Evolutionary conservation across 305 asterid genomes (phyloP).

Genomic region (Andrographis paniculata): DNA sequence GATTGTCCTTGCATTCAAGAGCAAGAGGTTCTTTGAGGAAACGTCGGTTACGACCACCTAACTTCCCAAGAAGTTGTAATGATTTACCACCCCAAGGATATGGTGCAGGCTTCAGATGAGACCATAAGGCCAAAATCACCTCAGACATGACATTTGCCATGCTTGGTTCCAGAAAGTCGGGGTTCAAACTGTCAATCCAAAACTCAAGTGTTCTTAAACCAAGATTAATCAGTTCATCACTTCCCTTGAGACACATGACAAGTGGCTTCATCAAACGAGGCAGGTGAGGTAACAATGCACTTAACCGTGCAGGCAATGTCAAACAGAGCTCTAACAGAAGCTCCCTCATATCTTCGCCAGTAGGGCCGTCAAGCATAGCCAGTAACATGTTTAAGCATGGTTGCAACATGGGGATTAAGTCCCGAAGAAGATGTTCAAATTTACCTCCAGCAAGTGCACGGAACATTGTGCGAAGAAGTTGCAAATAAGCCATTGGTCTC

Average conservation of each 20-base stretch:
- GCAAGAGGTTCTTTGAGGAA: constrained; percentile 98
- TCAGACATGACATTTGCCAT: constrained; percentile 99
- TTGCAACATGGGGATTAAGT: constrained; percentile 77
- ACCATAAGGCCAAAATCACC: constrained; percentile 97
- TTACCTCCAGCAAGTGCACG: constrained; percentile 98
- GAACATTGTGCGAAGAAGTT: constrained; percentile 95
- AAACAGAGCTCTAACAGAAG: constrained; percentile 88
- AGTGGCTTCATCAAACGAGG: constrained; percentile 98
- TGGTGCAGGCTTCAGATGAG: constrained; percentile 94
- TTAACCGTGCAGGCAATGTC: constrained; percentile 89
- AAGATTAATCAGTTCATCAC: constrained; percentile 86
- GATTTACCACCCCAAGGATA: constrained; percentile 98
- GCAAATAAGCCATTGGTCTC: constrained; percentile 88
- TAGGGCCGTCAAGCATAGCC: constrained; percentile 98
- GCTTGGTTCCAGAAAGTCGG: constrained; percentile 98
- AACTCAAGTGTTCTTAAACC: constrained; percentile 98
- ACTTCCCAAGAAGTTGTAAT: constrained; percentile 95
- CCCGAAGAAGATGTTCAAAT: constrained; percentile 89
- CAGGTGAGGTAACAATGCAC: constrained; percentile 91
- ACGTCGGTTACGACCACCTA: constrained; percentile 99
- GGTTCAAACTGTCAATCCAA: constrained; percentile 99
- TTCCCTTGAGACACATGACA: constrained; percentile 97
- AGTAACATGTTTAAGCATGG: constrained; percentile 90
- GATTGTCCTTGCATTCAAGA: constrained; percentile 98
- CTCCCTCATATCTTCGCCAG: constrained; percentile 88